Evolutionary conservation across 2,329 filamentous ascomycete species (phyloP), one percentile per base, ranked within the genome.

Genomic region (Xylariaceae sp.): DNA sequence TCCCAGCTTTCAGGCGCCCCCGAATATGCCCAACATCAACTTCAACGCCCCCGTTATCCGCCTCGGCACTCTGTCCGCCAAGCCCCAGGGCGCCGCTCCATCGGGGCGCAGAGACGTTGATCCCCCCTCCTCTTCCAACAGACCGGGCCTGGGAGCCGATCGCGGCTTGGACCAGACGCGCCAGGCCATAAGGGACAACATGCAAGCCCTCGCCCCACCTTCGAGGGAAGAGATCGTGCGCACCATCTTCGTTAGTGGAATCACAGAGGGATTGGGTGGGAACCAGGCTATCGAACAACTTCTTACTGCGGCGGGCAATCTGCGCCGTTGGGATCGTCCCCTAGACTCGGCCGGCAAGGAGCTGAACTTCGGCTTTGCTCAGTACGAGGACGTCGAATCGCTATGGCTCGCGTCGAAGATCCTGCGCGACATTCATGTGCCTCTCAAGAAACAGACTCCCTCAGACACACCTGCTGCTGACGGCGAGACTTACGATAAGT

Each of bases 11-110:
- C 89, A 95, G 74, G 83, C 90, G 43, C 91, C 92, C 10, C 77
- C 88, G 44, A 96, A 94, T 66, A 89, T 96, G 80, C 90, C 92
- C 45, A 95, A 95, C 68, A 96, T 99, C 76, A 96, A 99, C 75
- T 96, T 97, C 75, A 95, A 89, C 64, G 94, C 94, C 33, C 91
- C 92, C 49, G 90, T 97, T 52, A 97, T 99, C 65, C 88, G 94
- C 48, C 80, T 99, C 41, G 94, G 92, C 39, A 92, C 90, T 11
- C 81, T 85, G 4, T 81, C 83, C 2, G 71, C 80, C n/a, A 89
- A 89, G 63, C 75, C 84, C 22, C 66, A 70, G 11, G 63, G 68
- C 0, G 66, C 73, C 6, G 59, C 66, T 11, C 57, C 60, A 22
- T 61, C 67, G 18, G 72, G 76, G 15, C 71, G 76, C 45, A 73